Percentiles rank a stretch among this genome's conserved stretches.
These are phyloP conservation scores for Taphrina flavorubra DNA, from an alignment of 1,139 yeast genomes.

Conservation along the genomic window DNA sequence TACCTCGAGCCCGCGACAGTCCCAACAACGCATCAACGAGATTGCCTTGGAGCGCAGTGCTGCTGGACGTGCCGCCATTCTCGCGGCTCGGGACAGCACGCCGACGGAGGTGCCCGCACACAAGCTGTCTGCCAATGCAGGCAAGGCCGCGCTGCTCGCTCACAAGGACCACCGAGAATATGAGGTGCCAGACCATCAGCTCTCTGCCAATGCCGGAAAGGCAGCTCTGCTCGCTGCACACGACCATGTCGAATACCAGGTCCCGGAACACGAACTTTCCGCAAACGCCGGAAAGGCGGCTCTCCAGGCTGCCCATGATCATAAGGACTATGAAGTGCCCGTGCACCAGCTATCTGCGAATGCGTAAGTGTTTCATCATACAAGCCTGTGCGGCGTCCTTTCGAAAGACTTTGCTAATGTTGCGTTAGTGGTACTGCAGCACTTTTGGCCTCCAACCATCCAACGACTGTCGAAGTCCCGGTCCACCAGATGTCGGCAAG, in stretches of 20 bases:
- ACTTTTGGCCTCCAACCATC: slow-evolving; percentile 28
- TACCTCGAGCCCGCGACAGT: not conserved
- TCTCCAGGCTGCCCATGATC: slow-evolving; percentile 28
- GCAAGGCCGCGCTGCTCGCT: slow-evolving; percentile 36
- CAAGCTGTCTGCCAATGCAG: slow-evolving; percentile 29
- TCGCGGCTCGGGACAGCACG: slow-evolving; percentile 33
- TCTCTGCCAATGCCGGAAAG: slow-evolving; percentile 33
- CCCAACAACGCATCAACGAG: slow-evolving; percentile 22
- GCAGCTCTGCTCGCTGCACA: slow-evolving; percentile 36
- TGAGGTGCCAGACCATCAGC: slow-evolving; percentile 33
- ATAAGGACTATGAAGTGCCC: slow-evolving; percentile 30
- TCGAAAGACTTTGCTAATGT: not conserved
- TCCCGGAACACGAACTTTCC: slow-evolving; percentile 34
- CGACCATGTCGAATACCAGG: slow-evolving; percentile 28
- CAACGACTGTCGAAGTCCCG: slow-evolving; percentile 23
- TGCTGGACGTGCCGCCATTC: slow-evolving; percentile 34
- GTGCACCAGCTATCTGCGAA: slow-evolving; percentile 32
- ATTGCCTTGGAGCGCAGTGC: slow-evolving; percentile 7
- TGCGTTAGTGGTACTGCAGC: slow-evolving; percentile 32
- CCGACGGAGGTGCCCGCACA: slow-evolving; percentile 30
- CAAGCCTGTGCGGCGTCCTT: not conserved
- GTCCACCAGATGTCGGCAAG: slow-evolving; percentile 30
- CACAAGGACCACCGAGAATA: slow-evolving; percentile 29
- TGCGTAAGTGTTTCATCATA: slow-evolving; percentile 26
- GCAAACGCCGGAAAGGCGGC: slow-evolving; percentile 38